These are phyloP conservation scores for Aspergillus sp. DNA, from an alignment of 2,329 filamentous ascomycete genomes.

Conservation along the genomic window DNA sequence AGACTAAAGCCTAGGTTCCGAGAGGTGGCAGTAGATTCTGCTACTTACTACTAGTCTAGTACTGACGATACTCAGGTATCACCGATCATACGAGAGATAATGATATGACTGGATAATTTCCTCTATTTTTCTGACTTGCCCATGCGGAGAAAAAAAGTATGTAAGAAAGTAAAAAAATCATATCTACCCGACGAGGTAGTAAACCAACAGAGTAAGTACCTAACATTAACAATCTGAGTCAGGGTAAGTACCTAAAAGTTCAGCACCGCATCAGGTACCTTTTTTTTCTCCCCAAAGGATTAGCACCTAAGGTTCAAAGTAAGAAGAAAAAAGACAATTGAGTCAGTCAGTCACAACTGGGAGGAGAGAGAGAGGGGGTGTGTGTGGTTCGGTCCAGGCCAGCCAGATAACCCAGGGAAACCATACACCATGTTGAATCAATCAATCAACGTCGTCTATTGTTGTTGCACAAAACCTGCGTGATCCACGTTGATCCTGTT, in stretches of 20 bases:
- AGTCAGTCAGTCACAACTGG: no score
- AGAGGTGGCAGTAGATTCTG: background rate
- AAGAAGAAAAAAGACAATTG: background rate
- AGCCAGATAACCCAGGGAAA: conserved; percentile 4
- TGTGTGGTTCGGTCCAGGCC: background rate
- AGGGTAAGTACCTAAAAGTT: background rate
- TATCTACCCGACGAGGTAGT: conserved; percentile 1
- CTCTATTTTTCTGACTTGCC: no score
- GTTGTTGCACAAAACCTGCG: conserved; percentile 11
- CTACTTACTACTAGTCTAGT: no score
- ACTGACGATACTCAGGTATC: conserved; percentile 1
- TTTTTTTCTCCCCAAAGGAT: background rate
- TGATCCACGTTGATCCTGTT: conserved; percentile 12
- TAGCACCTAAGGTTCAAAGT: background rate
- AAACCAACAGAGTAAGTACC: background rate
- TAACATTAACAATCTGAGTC: background rate
- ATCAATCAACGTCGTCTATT: background rate
- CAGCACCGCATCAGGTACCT: background rate
- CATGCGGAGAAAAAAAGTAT: no score
- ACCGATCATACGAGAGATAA: background rate
- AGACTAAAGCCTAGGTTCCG: background rate
- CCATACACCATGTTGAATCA: background rate
- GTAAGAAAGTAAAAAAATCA: no score
- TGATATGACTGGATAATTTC: no score
- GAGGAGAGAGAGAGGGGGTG: background rate